Evolutionary conservation across 345 rosid species (phyloP).

Genomic region (Euphorbia tirucalli): DNA sequence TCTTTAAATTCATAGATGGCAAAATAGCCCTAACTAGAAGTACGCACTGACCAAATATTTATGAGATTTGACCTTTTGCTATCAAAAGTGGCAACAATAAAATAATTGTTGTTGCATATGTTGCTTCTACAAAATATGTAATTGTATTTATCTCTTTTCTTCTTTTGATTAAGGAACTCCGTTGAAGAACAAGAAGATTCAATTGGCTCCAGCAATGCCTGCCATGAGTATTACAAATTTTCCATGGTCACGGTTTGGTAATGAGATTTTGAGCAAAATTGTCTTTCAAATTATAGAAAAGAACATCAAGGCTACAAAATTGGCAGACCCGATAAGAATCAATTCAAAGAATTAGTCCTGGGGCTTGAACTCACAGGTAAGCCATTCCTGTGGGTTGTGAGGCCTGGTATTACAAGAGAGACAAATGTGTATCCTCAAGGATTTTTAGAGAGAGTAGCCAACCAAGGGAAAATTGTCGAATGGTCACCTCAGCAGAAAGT

Average conservation of each 20-base stretch:
- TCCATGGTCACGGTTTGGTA: not conserved
- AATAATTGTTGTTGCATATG: too few species aligned
- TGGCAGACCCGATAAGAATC: not conserved
- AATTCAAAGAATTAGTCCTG: slow-evolving; percentile 3
- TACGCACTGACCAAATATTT: too few species aligned
- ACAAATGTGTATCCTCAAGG: slow-evolving; percentile 4
- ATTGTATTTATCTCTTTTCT: too few species aligned
- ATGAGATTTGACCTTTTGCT: too few species aligned
- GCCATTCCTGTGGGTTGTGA: slow-evolving; percentile 6
- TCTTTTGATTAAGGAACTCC: not conserved
- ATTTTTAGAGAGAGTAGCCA: not conserved
- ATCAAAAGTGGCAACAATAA: too few species aligned
- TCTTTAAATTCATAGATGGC: too few species aligned
- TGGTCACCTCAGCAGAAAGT: slow-evolving; percentile 10
- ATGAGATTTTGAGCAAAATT: not conserved
- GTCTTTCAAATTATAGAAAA: not conserved
- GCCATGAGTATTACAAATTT: not conserved
- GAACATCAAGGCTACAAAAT: not conserved
- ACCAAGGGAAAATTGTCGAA: not conserved
- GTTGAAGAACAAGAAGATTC: not conserved
- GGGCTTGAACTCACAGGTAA: not conserved
- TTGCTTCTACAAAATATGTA: too few species aligned
- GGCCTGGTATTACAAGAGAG: not conserved
- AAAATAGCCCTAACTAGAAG: too few species aligned
- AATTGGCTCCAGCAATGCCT: not conserved